Percentiles rank a stretch among this genome's conserved stretches.
Evolutionary conservation across 306 rosid species (phyloP).

Genomic region (Castanea mollissima): DNA sequence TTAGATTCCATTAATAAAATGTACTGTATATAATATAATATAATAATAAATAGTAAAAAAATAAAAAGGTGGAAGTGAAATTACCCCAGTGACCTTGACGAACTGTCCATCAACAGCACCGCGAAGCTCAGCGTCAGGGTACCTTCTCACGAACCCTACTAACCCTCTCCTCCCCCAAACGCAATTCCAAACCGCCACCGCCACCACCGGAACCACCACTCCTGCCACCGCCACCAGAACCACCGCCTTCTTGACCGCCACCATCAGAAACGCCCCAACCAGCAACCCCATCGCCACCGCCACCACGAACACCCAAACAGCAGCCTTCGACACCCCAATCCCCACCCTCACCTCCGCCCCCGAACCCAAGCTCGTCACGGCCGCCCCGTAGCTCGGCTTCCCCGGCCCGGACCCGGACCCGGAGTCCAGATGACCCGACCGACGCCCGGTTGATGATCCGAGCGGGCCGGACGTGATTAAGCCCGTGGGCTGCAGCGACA

Average conservation of each 20-base stretch:
- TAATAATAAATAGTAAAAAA: no score
- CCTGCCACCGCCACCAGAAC: slow-evolving; percentile 59
- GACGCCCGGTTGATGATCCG: slow-evolving; percentile 40
- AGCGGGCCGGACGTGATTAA: slow-evolving; percentile 75
- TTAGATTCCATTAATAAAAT: neutral
- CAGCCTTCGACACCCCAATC: slow-evolving; percentile 72
- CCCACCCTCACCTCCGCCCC: slow-evolving; percentile 60
- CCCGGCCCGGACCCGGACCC: slow-evolving; percentile 15
- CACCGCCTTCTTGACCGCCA: slow-evolving; percentile 83
- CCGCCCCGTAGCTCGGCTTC: slow-evolving; percentile 68
- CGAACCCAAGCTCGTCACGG: slow-evolving; percentile 64
- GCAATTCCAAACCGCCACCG: slow-evolving; percentile 59
- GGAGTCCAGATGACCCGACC: slow-evolving; percentile 56
- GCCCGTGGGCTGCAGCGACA: slow-evolving; percentile 59
- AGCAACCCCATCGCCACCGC: slow-evolving; percentile 74
- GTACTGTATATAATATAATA: no score
- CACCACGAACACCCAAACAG: slow-evolving; percentile 74
- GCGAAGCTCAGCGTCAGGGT: slow-evolving; percentile 90
- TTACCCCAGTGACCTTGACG: slow-evolving; percentile 99
- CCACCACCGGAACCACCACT: slow-evolving; percentile 49
- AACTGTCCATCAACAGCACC: slow-evolving; percentile 94
- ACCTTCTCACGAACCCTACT: slow-evolving; percentile 70
- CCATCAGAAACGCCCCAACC: slow-evolving; percentile 85
- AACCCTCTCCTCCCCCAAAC: slow-evolving; percentile 66
- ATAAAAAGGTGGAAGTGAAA: slow-evolving; percentile 1